Evolutionary conservation across 2,329 filamentous ascomycete species (phyloP), one percentile per base, ranked within the genome.

Genomic region (Colletotrichum echinochloae): DNA sequence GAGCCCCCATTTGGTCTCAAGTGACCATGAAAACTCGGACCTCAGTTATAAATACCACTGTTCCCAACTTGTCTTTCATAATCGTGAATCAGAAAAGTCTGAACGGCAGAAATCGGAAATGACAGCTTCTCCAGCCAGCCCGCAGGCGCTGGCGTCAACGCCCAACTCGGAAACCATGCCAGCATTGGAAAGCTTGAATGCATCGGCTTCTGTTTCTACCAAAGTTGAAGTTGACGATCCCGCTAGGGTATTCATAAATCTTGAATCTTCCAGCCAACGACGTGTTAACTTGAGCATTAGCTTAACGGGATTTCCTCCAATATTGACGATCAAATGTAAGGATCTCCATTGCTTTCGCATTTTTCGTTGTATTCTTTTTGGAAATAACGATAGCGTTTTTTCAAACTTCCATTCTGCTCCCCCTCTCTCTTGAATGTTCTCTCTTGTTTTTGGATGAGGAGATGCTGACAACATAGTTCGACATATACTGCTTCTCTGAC

Each of bases 321-420:
- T 16, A 60, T 60, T 9, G 39, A 44, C 5, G 57, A 60, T 35
- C 41, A n/a, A 16, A 60, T 60, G 57, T 60, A 48, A 33, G n/a
- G 1, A 6, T 9, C 8, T 18, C 6, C 16, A 18, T 6, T 44
- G 35, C 6, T 20, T 20, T 44, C 5, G 39, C 5, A 14, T 18
- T 18, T 41, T 18, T 41, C 14, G 3, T 18, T 41, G 5, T 18
- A 0, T 8, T 18, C 9, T 2, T 41, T 41, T 18, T 16, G 12
- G 2, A 16, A 41, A 18, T 18, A 5, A n/a, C n/a, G n/a, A n/a
- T n/a, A 7, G 2, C 18, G 1, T 41, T 18, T 41, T 18, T 41
- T 18, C 5, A 6, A 1, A 18, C 39, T 41, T 41, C 18, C 2
- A 18, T 5, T 18, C 5, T 18, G 7, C 39, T 41, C 39, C 16